Base-by-base conservation (phyloP, 2,329 filamentous ascomycete genomes). In the Pseudocercospora musae region DNA sequence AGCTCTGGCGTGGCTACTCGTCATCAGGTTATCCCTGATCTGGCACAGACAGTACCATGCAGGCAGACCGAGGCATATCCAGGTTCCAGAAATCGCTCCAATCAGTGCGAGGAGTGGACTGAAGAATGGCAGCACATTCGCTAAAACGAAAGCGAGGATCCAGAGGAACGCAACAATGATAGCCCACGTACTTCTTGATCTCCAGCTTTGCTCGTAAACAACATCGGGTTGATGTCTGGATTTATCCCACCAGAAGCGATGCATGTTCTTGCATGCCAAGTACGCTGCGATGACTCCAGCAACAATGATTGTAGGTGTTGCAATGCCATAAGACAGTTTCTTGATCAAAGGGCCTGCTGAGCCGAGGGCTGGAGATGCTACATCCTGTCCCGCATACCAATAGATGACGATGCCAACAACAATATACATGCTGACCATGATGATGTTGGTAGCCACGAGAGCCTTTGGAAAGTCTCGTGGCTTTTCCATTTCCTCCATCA, bases 391-490 rank as follows among this genome's bases (percentile, higher is more conserved):
- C 2, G 83, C 84, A 68, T 82, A 90, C 62, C 83, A 78, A 75
- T 91, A 91, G 66, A 90, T 87, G 29, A 91, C 84, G 13, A 88
- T 88, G 2, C 88, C 80, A 0, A 88, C 88, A 62, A 91, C 79
- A 23, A 86, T 87, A 76, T 86, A 91, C 29, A 90, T 80, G 13
- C 76, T 75, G 1, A 85, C 85, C 62, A 88, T 85, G 60, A 81
- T 77, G 18, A 80, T 77, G 72, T 89, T 86, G 6, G 89, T 81
- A 31, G 87, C 73, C 69, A 81, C 80, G 61, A 92, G 82, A 7
- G 87, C 84, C 73, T 87, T 87, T 50, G 82, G 80, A 74, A 85
- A 89, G 66, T 87, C 82, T 57, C 78, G 75, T 0, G 87, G 86
- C 52, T 85, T 78, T 70, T 83, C 81, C 72, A 91, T 80, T 73